Conservation (phyloP, 805 yeast species). For the Tetrapisispora fleetii region DNA sequence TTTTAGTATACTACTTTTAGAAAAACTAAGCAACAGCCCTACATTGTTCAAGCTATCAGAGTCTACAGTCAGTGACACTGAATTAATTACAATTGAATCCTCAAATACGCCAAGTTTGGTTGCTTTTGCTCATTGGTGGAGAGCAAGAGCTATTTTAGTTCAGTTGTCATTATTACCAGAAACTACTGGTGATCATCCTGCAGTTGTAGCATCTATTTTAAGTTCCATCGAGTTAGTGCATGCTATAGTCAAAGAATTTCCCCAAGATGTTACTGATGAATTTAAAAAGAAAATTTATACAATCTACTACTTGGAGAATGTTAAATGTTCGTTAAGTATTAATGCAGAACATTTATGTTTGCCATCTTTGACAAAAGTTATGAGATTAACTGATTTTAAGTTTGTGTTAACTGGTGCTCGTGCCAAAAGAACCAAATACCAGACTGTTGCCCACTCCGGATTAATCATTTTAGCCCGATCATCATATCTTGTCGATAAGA, state of each 20-base stretch:
- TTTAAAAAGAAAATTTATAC: conserved; percentile 34
- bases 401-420: conserved; percentile 76
- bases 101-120: conserved; percentile 26
- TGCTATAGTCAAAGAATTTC: conserved; percentile 18
- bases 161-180: conserved; percentile 60
- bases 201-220: conserved; percentile 29
- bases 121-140: conserved; percentile 65
- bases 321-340: conserved; percentile 53
- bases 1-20: conserved; percentile 37
- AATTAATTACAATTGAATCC: conserved; percentile 16
- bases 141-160: conserved; percentile 54
- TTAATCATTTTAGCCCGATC: conserved; percentile 67
- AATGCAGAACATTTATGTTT: conserved; percentile 53
- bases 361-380: conserved; percentile 46
- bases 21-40: conserved; percentile 29
- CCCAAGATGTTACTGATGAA: conserved; percentile 22
- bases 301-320: conserved; percentile 52
- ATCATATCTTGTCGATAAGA: conserved; percentile 1
- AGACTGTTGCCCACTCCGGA: conserved; percentile 58
- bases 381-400: conserved; percentile 47
- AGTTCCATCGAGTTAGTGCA: conserved; percentile 22
- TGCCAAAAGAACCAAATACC: conserved; percentile 81
- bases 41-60: conserved; percentile 16
- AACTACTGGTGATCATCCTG: conserved; percentile 39
- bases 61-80: conserved; percentile 9